A percentile compares a stretch with the other conserved stretches of the same genome.
Conservation (phyloP, 805 yeast species). For the Candida schatavii region DNA sequence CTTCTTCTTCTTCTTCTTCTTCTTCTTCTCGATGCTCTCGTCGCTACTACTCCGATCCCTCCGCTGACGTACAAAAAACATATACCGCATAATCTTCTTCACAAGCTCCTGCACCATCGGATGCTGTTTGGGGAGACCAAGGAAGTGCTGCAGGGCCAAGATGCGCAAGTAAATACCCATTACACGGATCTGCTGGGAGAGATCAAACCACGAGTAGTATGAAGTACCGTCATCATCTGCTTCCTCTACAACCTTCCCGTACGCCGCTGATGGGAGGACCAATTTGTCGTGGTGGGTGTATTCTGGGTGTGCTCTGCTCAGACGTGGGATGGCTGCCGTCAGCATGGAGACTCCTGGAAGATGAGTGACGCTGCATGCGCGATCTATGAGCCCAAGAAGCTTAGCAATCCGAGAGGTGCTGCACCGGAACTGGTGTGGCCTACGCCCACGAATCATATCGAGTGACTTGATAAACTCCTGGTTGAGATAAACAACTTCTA, state of each 20-base stretch:
- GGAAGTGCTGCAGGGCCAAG: constrained; percentile 29
- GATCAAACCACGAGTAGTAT: constrained; percentile 50
- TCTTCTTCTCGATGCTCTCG: too few relatives aligned
- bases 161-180: constrained; percentile 34
- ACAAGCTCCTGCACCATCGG: constrained; percentile 25
- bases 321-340: constrained; percentile 19
- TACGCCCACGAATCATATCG: constrained; percentile 20
- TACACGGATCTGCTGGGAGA: constrained; percentile 45
- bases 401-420: constrained; percentile 18
- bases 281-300: constrained; percentile 14
- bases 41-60: too few relatives aligned
- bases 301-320: constrained; percentile 29
- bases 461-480: constrained; percentile 24
- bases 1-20: not conserved
- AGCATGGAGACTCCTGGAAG: constrained; percentile 21
- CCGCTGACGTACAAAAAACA: constrained; percentile 23
- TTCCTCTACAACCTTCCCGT: constrained; percentile 10
- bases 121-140: constrained; percentile 33
- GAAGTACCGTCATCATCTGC: constrained; percentile 2
- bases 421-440: constrained; percentile 6
- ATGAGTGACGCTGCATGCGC: constrained; percentile 19
- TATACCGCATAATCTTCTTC: constrained; percentile 16
- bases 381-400: constrained; percentile 35
- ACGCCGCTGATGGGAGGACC: constrained; percentile 22
- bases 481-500: constrained; percentile 22